A percentile compares a stretch with the other conserved stretches of the same genome.
These are phyloP conservation scores for Abrus pulchellus DNA, from an alignment of 306 rosid species.

Conservation along the genomic window DNA sequence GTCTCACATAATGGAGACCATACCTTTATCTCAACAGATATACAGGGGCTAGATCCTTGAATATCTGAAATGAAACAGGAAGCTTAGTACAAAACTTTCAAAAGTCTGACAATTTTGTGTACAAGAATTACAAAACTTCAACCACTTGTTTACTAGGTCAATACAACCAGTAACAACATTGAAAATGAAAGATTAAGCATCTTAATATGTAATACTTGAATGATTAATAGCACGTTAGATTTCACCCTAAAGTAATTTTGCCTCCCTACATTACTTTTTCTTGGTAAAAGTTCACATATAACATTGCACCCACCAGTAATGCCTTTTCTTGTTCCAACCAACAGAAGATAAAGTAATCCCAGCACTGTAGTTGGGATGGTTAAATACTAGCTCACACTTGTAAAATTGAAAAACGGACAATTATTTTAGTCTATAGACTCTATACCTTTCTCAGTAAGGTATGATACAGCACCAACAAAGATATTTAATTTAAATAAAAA, in stretches of 20 bases:
- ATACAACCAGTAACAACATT: not conserved
- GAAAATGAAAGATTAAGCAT: slow-evolving; percentile 19
- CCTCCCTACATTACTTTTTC: slow-evolving; percentile 4
- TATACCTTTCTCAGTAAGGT: not conserved
- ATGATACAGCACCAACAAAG: not conserved
- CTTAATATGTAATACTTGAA: not conserved
- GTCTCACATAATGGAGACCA: slow-evolving; percentile 13
- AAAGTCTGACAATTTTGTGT: slow-evolving; percentile 17
- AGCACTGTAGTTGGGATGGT: slow-evolving; percentile 1
- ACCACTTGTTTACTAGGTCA: slow-evolving; percentile 1
- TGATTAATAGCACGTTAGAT: not conserved
- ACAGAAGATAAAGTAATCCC: slow-evolving; percentile 11
- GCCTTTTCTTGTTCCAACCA: not conserved
- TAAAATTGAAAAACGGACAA: not conserved
- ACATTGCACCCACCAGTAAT: slow-evolving; percentile 3
- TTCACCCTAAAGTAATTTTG: not conserved
- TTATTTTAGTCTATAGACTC: too few relatives aligned
- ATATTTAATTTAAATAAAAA: slow-evolving; percentile 29
- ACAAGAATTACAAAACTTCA: not conserved
- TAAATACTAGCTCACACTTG: not conserved
- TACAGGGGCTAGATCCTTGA: slow-evolving; percentile 61
- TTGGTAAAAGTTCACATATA: not conserved
- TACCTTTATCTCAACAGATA: slow-evolving; percentile 97
- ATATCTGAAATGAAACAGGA: slow-evolving; percentile 63
- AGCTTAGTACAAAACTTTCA: slow-evolving; percentile 34